A percentile compares a stretch with the other conserved stretches of the same genome.
Conservation (phyloP, 129 eudicot genomes). For the Chrysanthemum lavandulifolium region DNA sequence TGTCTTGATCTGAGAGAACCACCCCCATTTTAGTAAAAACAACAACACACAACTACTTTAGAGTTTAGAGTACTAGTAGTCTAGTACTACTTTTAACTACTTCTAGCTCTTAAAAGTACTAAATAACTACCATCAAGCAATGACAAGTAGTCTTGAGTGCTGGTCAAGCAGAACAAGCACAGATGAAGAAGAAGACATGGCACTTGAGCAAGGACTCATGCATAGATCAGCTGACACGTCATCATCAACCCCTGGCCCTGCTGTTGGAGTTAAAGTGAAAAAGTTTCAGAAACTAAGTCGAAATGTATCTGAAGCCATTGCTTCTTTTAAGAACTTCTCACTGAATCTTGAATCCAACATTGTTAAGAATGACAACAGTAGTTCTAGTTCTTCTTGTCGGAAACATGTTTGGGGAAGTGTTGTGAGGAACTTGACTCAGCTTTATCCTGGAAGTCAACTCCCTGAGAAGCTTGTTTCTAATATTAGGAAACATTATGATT, state of each 20-base stretch:
- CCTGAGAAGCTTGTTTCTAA: conserved; percentile 96
- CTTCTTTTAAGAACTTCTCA: conserved; percentile 76
- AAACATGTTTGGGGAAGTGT: conserved; percentile 86
- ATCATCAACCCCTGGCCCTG: conserved; percentile 35
- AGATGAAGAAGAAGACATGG: conserved; percentile 73
- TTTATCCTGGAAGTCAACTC: conserved; percentile 97
- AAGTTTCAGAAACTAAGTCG: conserved; percentile 81
- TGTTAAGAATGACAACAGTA: conserved; percentile 44
- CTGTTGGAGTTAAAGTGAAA: conserved; percentile 24
- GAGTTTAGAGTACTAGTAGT: no score
- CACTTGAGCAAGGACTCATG: conserved; percentile 85
- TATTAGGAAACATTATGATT: conserved; percentile 91
- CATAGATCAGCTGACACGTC: conserved; percentile 46
- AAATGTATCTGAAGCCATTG: conserved; percentile 89
- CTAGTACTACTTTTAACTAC: no score
- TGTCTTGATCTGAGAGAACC: background rate
- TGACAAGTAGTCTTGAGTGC: conserved; percentile 97
- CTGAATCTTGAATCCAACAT: conserved; percentile 64
- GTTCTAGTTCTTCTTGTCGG: conserved; percentile 33
- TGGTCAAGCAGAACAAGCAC: conserved; percentile 93
- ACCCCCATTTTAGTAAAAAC: background rate
- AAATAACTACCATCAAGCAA: conserved; percentile 13
- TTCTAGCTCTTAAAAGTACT: no score
- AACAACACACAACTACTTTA: background rate
- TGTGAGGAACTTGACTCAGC: conserved; percentile 90